Base-by-base conservation (phyloP, 2,329 filamentous ascomycete species). In the Fusarium veterinarium region DNA sequence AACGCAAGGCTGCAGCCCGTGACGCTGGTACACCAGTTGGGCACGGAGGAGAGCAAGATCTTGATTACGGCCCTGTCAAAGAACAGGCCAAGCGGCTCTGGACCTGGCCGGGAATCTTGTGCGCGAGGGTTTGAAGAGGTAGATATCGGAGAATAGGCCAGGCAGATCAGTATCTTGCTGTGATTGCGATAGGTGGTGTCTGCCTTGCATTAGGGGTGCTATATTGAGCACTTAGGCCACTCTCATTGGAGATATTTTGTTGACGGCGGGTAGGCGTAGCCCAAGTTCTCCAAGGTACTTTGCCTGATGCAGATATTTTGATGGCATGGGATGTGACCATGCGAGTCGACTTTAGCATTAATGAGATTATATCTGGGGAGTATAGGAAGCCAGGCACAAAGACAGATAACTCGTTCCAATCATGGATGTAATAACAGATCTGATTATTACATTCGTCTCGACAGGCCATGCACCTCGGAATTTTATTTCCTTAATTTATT, bases 31-130 rank as follows among this genome's bases (percentile, higher is more conserved):
- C 12, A 44, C 9, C n/a, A 42, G 9, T 23, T 44, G 41, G 10
- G 6, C 3, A 8, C 16, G 16, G 1, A 25, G 6, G 1, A 17
- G 10, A 3, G 14, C 6, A 3, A 44, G 16, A 10, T 8, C 16
- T 19, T 12, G 41, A 25, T 28, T 19, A 45, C 23, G 42, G 11
- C 16, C 23, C 23, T 44, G 41, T 20, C 42, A 20, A 45, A 28
- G 25, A 45, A 14, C 25, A 45, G 12, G 25, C 6, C 23, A 45
- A 14, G 8, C 23, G 25, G 8, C 10, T 11, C 19, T 38, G 19
- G 19, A 38, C 19, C 37, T 38, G 28, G 28, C 7, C 8, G 28
- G 7, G 28, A 28, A 28, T 28, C 28, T 28, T 28, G 28, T 28
- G 28, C 28, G 28, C 28, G 28, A 28, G 28, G 28, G 28, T 28